A percentile compares a stretch with the other conserved stretches of the same genome.
Conservation (phyloP, 495 filamentous ascomycete species). For the Penicillium odoratum region DNA sequence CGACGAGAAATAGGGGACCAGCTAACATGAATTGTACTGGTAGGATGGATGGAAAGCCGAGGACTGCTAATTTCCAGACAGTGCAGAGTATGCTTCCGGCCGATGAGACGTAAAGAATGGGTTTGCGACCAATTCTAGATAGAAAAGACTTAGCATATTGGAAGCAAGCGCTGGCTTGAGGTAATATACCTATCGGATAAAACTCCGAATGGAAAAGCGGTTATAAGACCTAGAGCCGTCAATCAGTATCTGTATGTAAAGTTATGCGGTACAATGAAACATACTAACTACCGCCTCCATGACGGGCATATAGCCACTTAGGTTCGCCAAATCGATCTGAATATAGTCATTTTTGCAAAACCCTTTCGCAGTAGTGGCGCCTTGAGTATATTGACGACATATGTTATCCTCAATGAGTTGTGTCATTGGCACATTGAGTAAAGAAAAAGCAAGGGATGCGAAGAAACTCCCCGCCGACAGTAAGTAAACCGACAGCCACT, state of each 20-base stretch:
- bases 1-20: neutral
- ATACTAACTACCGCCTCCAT: neutral
- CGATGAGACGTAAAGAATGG: neutral
- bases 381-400: neutral
- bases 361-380: neutral
- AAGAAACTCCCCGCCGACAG: neutral
- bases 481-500: neutral
- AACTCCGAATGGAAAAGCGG: neutral
- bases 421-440: neutral
- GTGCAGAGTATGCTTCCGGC: neutral
- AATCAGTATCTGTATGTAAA: neutral
- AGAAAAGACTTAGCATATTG: neutral
- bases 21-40: neutral
- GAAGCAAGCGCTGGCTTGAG: neutral
- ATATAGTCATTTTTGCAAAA: neutral
- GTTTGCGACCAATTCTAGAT: conserved; percentile 1
- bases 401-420: conserved; percentile 4
- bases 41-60: neutral
- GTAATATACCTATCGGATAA: neutral
- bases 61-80: neutral
- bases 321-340: neutral
- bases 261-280: neutral
- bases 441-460: neutral
- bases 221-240: neutral
- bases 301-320: neutral